Conservation (phyloP, 2,329 filamentous ascomycete species). For the Pleoardoris graminearum region DNA sequence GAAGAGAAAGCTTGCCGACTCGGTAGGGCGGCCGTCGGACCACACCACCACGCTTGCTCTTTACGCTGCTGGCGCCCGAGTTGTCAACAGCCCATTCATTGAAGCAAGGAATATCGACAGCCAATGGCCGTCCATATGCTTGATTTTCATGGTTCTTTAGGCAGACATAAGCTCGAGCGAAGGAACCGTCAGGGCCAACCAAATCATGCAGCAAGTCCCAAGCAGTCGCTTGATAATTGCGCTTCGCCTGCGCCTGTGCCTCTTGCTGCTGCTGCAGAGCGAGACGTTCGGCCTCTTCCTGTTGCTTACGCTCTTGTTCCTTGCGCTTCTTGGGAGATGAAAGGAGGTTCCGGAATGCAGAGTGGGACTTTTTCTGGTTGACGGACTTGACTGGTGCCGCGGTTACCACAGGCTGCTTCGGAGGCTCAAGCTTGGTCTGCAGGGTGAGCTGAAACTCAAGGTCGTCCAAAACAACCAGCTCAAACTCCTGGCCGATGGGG, state of each 20-base stretch:
- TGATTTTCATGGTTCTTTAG: conserved; percentile 88
- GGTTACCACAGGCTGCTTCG: conserved; percentile 54
- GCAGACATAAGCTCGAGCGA: conserved; percentile 90
- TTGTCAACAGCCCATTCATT: conserved; percentile 98
- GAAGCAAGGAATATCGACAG: conserved; percentile 90
- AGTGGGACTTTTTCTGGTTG: conserved; percentile 72
- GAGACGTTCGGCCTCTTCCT: conserved; percentile 77
- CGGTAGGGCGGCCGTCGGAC: conserved; percentile 89
- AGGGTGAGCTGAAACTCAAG: conserved; percentile 98
- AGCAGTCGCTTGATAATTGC: conserved; percentile 66
- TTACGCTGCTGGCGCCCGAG: conserved; percentile 77
- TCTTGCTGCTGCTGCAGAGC: conserved; percentile 52
- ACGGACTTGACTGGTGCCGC: conserved; percentile 63
- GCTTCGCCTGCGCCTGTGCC: conserved; percentile 60
- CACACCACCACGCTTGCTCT: conserved; percentile 82
- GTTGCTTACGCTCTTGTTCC: conserved; percentile 83
- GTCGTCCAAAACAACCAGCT: conserved; percentile 94
- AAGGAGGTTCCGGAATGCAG: conserved; percentile 78
- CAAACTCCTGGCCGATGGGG: conserved; percentile 96
- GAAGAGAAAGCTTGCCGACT: conserved; percentile 90
- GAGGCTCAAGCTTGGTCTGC: conserved; percentile 88
- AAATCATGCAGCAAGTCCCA: conserved; percentile 88
- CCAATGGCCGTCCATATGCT: conserved; percentile 85
- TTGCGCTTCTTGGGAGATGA: conserved; percentile 96
- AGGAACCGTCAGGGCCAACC: conserved; percentile 89